These are phyloP conservation scores for Sphaerobolus stellatus DNA, from an alignment of 1,284 basidiomycete species.

Conservation along the genomic window DNA sequence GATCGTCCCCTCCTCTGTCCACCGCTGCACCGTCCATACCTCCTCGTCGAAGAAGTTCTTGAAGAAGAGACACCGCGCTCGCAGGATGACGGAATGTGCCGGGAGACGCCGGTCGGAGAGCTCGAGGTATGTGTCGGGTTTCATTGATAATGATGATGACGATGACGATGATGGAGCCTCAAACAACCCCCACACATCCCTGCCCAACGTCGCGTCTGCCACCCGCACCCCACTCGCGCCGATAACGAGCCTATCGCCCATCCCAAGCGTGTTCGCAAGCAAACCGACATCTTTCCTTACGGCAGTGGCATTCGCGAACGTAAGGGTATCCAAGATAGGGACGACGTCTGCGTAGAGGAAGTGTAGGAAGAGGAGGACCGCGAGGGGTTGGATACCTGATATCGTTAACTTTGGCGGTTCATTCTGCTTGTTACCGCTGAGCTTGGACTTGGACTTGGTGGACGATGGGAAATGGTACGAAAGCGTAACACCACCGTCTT, in stretches of 20 bases:
- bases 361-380: slow-evolving; percentile 75
- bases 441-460: background rate
- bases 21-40: slow-evolving; percentile 75
- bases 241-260: slow-evolving; percentile 26
- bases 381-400: slow-evolving; percentile 57
- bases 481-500: background rate
- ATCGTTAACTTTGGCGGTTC: slow-evolving; percentile 35
- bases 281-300: background rate
- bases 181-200: background rate
- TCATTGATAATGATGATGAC: background rate
- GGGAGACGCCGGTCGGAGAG: slow-evolving; percentile 69
- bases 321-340: slow-evolving; percentile 38
- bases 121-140: slow-evolving; percentile 73
- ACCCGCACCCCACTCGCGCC: background rate
- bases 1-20: slow-evolving; percentile 56
- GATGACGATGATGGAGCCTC: background rate
- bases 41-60: slow-evolving; percentile 81
- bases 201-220: background rate
- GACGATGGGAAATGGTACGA: no score
- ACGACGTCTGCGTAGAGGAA: slow-evolving; percentile 90
- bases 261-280: background rate
- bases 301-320: background rate
- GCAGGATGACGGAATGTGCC: slow-evolving; percentile 75
- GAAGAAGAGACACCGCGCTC: slow-evolving; percentile 86
- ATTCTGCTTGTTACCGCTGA: slow-evolving; percentile 26